phyloP scores from a whole-genome alignment of 1,284 basidiomycete species.

The Rhodotorula sp. region DNA sequence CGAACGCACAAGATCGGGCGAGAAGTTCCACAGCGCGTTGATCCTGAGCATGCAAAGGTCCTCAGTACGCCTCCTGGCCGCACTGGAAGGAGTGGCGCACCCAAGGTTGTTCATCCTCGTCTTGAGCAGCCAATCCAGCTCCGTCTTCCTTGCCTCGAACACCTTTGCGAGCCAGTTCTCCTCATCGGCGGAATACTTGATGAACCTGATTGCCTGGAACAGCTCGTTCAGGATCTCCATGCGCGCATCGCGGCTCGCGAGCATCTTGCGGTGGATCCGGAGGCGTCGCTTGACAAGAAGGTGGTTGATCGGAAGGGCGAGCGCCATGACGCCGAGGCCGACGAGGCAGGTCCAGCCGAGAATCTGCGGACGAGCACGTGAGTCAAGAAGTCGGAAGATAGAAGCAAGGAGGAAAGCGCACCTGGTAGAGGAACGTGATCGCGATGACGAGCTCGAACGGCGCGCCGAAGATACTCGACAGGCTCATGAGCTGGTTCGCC shows the following conservation, averaged over 20 bases:
- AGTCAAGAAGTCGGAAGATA: neutral
- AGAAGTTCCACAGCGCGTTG: conserved; percentile 26
- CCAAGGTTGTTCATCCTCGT: conserved; percentile 30
- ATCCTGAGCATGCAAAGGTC: too few species aligned
- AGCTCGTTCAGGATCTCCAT: conserved; percentile 85
- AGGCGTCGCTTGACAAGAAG: conserved; percentile 65
- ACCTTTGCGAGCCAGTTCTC: conserved; percentile 44
- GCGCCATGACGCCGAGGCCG: conserved; percentile 73
- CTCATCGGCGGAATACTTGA: conserved; percentile 58
- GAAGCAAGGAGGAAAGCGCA: neutral
- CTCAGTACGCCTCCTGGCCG: too few species aligned
- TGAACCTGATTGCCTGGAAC: conserved; percentile 75
- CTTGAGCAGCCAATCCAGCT: conserved; percentile 46
- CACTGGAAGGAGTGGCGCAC: too few species aligned
- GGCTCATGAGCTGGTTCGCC: conserved; percentile 28
- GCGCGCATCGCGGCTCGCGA: conserved; percentile 75
- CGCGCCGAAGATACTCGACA: conserved; percentile 51
- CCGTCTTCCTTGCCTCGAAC: conserved; percentile 44
- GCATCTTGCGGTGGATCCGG: conserved; percentile 55
- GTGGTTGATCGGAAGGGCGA: conserved; percentile 74
- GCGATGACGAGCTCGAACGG: conserved; percentile 81
- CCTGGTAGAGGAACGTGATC: conserved; percentile 72
- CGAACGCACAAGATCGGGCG: conserved; percentile 44
- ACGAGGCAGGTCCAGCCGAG: conserved; percentile 81
- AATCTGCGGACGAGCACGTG: conserved; percentile 50